Conservation (phyloP, 75 land plant species). For the Cryptomeria japonica region DNA sequence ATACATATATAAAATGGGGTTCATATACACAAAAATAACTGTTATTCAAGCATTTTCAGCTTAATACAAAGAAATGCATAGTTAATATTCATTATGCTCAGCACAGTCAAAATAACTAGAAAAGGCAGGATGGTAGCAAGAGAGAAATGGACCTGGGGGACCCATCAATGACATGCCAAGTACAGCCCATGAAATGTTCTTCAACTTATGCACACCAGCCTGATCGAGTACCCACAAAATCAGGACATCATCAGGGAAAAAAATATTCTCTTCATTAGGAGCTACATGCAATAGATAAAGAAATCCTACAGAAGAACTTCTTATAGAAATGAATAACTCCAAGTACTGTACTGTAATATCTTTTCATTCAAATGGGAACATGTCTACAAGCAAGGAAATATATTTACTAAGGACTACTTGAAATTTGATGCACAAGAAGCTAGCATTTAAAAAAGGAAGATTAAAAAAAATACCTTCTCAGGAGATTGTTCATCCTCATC, state of each 20-base stretch:
- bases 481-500: slow-evolving; percentile 36
- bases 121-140: neutral
- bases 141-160: slow-evolving; percentile 25
- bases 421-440: neutral
- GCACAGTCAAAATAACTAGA: neutral
- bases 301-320: neutral
- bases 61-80: neutral
- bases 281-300: neutral
- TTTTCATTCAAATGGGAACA: neutral
- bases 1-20: neutral
- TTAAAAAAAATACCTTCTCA: slow-evolving; percentile 12
- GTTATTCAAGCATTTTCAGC: neutral
- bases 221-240: slow-evolving; percentile 10
- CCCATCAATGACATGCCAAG: slow-evolving; percentile 41
- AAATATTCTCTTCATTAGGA: neutral
- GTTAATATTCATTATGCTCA: neutral
- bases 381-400: neutral
- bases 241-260: neutral
- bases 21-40: neutral
- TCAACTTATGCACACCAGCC: slow-evolving; percentile 54
- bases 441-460: neutral
- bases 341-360: neutral
- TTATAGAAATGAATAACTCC: neutral
- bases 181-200: slow-evolving; percentile 71
- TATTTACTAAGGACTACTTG: neutral